Evolutionary conservation across 1,139 yeast genomes (phyloP).

Genomic region (Torulaspora pretoriensis): DNA sequence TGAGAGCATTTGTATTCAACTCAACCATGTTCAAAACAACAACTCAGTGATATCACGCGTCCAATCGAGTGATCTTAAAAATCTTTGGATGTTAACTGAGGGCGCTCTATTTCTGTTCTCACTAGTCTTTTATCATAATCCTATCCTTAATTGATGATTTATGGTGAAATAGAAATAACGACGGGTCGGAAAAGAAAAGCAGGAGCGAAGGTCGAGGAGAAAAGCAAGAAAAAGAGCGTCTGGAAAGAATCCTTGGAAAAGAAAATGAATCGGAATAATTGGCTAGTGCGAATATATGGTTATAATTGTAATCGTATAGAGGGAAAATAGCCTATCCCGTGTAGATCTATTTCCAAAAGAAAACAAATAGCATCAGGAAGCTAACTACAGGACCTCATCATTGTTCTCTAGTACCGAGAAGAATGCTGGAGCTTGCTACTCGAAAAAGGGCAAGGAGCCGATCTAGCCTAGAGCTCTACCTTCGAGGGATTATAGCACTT

Average conservation of each 20-base stretch:
- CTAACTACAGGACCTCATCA: no score
- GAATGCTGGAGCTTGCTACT: no score
- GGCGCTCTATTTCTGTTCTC: not conserved
- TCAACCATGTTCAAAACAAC: conserved; percentile 3
- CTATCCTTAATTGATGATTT: conserved; percentile 1
- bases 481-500: no score
- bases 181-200: conserved; percentile 3
- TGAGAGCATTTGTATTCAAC: conserved; percentile 3
- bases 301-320: no score
- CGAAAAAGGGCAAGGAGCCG: no score
- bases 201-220: not conserved
- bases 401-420: no score
- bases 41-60: not conserved
- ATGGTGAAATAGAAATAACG: not conserved
- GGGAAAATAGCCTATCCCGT: no score
- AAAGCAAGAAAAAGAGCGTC: conserved; percentile 1
- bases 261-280: not conserved
- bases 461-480: no score
- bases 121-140: not conserved
- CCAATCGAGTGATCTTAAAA: not conserved
- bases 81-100: not conserved
- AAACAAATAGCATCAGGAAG: no score
- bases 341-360: no score
- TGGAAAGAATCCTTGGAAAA: not conserved
- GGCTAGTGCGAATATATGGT: no score